Conservation (phyloP, 768 basidiomycete genomes). For the Tubosaeta sp. region DNA sequence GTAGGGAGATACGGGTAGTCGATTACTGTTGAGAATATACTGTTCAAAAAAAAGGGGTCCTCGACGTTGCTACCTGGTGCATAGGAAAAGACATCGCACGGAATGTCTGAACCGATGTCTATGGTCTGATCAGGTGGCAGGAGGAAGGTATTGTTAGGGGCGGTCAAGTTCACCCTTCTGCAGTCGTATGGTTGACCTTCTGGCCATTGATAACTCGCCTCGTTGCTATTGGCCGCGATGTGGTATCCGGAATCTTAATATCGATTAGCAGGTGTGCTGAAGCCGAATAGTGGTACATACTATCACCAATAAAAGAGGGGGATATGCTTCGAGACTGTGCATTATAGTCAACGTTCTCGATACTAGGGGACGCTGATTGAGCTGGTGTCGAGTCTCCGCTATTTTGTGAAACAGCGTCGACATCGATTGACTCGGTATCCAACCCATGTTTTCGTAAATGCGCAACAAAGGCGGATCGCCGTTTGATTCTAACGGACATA, state of each 20-base stretch:
- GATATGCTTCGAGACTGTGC: conserved; percentile 6
- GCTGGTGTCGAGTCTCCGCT: conserved; percentile 13
- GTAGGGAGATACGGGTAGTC: conserved; percentile 7
- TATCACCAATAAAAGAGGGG: conserved; percentile 3
- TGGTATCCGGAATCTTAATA: conserved; percentile 11
- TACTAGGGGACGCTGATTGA: conserved; percentile 1
- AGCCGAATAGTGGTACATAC: conserved; percentile 11
- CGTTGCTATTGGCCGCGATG: neutral
- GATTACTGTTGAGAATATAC: neutral
- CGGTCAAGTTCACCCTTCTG: conserved; percentile 2
- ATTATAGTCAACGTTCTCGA: neutral
- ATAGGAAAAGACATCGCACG: conserved; percentile 2
- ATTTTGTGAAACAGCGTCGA: conserved; percentile 17
- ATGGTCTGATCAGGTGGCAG: conserved; percentile 5
- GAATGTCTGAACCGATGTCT: neutral
- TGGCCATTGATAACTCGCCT: conserved; percentile 1
- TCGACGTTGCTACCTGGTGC: neutral
- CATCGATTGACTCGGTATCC: conserved; percentile 20
- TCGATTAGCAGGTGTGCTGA: neutral
- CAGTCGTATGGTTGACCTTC: conserved; percentile 2
- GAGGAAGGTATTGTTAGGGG: conserved; percentile 1
- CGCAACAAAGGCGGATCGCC: conserved; percentile 50
- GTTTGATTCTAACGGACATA: conserved; percentile 50
- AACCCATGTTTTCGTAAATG: conserved; percentile 52
- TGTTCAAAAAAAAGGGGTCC: conserved; percentile 4